Base-by-base conservation (phyloP, 805 yeast species). In the Myxozyma udenii region DNA sequence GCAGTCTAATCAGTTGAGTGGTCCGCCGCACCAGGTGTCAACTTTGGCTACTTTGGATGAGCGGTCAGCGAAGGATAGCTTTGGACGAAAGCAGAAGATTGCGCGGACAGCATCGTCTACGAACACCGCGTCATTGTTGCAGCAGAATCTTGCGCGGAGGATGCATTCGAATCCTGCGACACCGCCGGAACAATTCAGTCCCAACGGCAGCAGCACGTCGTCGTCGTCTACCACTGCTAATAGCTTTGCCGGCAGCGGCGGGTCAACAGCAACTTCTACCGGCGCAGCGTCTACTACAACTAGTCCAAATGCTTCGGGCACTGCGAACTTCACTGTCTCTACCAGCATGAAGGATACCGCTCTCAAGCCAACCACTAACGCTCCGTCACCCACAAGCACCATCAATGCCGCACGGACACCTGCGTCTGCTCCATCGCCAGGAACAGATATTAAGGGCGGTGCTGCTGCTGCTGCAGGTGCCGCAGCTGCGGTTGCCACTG, bases 41-140 rank as follows among this genome's bases (percentile, higher is more conserved):
- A 28, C 33, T 9, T 28, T 28, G n/a, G 26, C 23, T 5, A 16
- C 22, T 9, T 14, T 28, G 9, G 33, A 28, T 28, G 33, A 28
- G 14, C 9, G 33, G 14, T 28, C 14, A 28, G 9, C 33, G 14
- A 49, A 45, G 39, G 62, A 57, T 32, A 44, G 39, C 4, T 53
- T 57, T 24, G 62, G 62, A 16, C 50, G 62, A 18, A 57, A 57
- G 45, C 61, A 57, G 44, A 57, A 57, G 33, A 54, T 58, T 21
- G 59, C 61, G 18, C 53, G 62, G 28, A 58, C 62, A 12, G 51
- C 49, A 40, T 56, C 60, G 19, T 40, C 53, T 19, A 48, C 60
- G 12, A 49, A 45, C 25, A 55, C 59, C 6, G 41, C 53, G n/a
- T 51, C 59, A 30, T 22, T 56, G 22, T 35, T 54, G 39, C 58